Percentiles rank a stretch among this genome's conserved stretches.
phyloP scores from a whole-genome alignment of 768 basidiomycete genomes.

The Kondoa malvinella region DNA sequence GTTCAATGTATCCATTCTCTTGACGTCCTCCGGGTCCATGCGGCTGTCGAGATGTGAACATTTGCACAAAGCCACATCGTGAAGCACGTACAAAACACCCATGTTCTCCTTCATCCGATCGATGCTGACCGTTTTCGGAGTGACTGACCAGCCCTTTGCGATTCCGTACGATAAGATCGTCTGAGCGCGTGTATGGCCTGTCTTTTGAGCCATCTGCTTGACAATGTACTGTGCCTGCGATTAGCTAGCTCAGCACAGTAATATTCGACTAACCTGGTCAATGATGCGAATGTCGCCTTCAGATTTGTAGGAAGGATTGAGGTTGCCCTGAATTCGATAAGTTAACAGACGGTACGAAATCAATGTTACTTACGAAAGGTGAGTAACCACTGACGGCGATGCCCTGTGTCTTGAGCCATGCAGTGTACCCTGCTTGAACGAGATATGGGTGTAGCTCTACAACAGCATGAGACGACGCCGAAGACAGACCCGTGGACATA shows the following conservation, averaged over 20 bases:
- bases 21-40: conserved; percentile 15
- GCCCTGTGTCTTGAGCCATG: conserved; percentile 12
- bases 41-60: no score
- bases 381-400: conserved; percentile 16
- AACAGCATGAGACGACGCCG: neutral
- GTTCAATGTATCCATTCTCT: conserved; percentile 14
- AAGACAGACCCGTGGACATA: neutral
- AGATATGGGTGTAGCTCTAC: conserved; percentile 15
- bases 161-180: conserved; percentile 12
- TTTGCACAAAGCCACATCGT: no score
- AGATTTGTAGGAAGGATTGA: conserved; percentile 16
- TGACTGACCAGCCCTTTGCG: conserved; percentile 6
- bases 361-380: conserved; percentile 2
- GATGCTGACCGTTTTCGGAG: neutral
- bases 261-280: neutral
- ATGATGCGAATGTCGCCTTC: conserved; percentile 11
- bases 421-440: conserved; percentile 11
- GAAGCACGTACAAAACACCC: no score
- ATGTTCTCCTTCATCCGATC: conserved; percentile 15
- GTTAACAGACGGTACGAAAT: no score
- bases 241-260: no score
- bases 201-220: neutral
- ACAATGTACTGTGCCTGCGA: neutral
- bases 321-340: conserved; percentile 10
- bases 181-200: conserved; percentile 14